Conservation (phyloP, 202 grass and related monocot genomes). For the Brachypodium distachyon region DNA sequence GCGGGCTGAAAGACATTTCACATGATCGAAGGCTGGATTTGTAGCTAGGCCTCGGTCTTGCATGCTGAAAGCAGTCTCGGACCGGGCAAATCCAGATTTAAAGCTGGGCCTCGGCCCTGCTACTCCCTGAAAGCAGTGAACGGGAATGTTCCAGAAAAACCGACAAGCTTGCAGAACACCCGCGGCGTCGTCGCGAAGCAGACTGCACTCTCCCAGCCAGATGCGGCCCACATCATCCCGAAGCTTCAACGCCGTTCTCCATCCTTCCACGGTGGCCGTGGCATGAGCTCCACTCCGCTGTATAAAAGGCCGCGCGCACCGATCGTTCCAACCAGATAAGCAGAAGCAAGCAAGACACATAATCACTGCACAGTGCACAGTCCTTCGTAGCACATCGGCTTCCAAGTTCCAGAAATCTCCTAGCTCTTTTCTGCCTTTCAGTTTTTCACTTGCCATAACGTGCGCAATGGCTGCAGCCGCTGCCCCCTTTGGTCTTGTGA, state of each 20-base stretch:
- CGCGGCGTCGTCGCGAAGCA: background rate
- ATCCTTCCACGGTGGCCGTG: background rate
- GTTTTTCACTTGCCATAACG: background rate
- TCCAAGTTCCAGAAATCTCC: background rate
- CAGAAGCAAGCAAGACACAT: background rate
- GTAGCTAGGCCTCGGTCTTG: background rate
- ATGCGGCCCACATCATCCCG: background rate
- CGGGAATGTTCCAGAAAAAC: conserved; percentile 31
- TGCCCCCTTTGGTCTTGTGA: conserved; percentile 41
- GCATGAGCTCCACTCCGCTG: background rate
- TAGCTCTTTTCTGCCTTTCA: background rate
- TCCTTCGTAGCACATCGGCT: background rate
- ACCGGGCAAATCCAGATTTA: too few relatives aligned
- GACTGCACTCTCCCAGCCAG: background rate
- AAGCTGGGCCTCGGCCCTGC: background rate
- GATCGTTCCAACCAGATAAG: background rate
- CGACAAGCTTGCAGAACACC: conserved; percentile 8
- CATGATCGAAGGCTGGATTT: background rate
- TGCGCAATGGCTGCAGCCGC: conserved; percentile 19
- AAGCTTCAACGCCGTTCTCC: conserved; percentile 29
- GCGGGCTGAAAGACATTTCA: background rate
- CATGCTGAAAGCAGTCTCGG: background rate
- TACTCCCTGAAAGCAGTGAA: background rate
- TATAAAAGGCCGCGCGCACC: background rate
- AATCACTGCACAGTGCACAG: background rate